Conservation (phyloP, 208 protist genomes). For the Acanthamoeba sp. region DNA sequence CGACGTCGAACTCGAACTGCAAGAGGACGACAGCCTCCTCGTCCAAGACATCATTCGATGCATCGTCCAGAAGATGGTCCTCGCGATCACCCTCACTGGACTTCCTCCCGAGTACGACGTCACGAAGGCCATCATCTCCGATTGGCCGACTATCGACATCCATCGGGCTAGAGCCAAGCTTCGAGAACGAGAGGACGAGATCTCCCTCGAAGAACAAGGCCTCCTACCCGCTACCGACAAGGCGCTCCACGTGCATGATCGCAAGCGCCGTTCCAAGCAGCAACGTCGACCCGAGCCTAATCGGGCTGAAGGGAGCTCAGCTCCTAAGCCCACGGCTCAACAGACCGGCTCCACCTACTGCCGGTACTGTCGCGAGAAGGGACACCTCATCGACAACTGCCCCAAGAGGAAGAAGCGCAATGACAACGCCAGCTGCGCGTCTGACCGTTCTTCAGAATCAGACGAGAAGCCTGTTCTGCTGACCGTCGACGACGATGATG, state of each 20-base stretch:
- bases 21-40: background rate
- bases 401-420: background rate
- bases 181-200: constrained; percentile 5
- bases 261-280: background rate
- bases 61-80: constrained; percentile 15
- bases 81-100: constrained; percentile 8
- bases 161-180: too few species aligned
- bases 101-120: too few species aligned
- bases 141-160: too few species aligned
- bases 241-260: background rate
- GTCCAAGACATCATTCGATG: background rate
- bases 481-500: background rate
- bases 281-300: background rate
- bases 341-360: background rate
- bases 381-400: background rate
- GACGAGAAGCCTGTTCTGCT: background rate
- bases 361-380: constrained; percentile 24
- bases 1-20: background rate
- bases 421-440: background rate
- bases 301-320: too few species aligned
- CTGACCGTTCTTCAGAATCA: too few species aligned
- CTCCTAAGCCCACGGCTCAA: too few species aligned
- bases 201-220: constrained; percentile 26
- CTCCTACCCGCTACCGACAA: background rate
- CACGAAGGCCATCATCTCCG: too few species aligned